Percentiles rank a stretch among this genome's conserved stretches.
Evolutionary conservation across 371 early-diverging fungal species (phyloP).

Genomic region (Synchytrium microbalum): DNA sequence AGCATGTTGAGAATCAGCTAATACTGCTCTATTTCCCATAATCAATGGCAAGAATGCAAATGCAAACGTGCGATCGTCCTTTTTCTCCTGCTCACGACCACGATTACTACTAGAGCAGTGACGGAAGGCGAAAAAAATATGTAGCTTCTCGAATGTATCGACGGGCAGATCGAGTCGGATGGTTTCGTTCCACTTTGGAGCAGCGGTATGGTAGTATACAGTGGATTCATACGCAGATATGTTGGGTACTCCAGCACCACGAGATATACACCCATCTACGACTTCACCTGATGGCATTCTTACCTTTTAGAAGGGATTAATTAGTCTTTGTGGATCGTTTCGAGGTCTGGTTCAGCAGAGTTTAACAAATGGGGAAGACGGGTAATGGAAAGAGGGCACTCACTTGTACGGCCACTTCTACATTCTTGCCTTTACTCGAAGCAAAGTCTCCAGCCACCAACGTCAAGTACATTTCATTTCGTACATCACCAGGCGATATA

Average conservation of each 20-base stretch:
- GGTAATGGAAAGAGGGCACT: no score
- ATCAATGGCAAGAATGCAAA: no score
- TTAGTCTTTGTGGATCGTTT: no score
- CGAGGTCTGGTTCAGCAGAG: no score
- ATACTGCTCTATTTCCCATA: no score
- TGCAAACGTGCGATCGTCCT: no score
- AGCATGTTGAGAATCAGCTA: conserved; percentile 56
- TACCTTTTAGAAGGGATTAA: no score
- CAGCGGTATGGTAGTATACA: conserved; percentile 55
- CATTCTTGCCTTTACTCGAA: conserved; percentile 43
- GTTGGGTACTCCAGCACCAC: conserved; percentile 44
- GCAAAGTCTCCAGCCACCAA: conserved; percentile 55
- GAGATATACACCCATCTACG: conserved; percentile 48
- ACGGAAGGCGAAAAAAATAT: conserved; percentile 53
- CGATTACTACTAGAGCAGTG: conserved; percentile 37
- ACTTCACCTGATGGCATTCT: conserved; percentile 43
- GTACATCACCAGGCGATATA: conserved; percentile 49
- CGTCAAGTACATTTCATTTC: conserved; percentile 60
- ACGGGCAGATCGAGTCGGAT: conserved; percentile 51
- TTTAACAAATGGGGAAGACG: no score
- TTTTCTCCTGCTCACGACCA: no score
- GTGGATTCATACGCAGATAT: conserved; percentile 50
- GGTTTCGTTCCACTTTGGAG: conserved; percentile 60
- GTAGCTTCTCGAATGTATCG: conserved; percentile 45
- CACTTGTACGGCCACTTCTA: conserved; percentile 58